Conservation (phyloP, 192 early-diverging fungal genomes). For the Geranomyces variabilis region DNA sequence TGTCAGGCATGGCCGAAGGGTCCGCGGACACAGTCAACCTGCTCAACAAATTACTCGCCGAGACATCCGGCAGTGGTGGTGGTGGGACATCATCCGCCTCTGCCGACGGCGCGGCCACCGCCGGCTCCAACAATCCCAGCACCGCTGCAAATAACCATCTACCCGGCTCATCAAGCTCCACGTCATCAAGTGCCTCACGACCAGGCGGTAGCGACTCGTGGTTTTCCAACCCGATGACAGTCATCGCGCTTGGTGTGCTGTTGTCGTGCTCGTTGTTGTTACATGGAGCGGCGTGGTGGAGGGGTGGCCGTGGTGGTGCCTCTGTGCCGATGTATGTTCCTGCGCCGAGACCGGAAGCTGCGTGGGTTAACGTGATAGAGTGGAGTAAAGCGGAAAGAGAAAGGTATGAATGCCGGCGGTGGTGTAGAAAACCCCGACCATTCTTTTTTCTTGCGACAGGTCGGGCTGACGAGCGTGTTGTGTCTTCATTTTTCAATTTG, state of each 20-base stretch:
- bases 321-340: neutral
- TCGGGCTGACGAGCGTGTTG: too few species aligned
- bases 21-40: constrained; percentile 46
- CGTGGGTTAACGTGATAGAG: neutral
- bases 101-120: neutral
- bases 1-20: constrained; percentile 62
- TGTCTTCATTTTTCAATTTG: too few species aligned
- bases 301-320: neutral
- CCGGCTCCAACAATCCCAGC: neutral
- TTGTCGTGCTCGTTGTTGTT: constrained; percentile 4
- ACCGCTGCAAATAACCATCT: too few species aligned
- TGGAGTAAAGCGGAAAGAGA: constrained; percentile 3
- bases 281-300: constrained; percentile 5
- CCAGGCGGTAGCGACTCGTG: neutral
- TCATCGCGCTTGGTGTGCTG: constrained; percentile 4
- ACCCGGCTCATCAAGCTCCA: too few species aligned
- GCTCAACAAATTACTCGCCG: constrained; percentile 37
- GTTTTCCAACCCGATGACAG: neutral
- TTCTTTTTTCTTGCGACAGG: too few species aligned
- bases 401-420: too few species aligned
- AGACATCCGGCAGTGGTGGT: neutral
- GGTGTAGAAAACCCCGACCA: too few species aligned
- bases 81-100: neutral
- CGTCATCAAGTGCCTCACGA: too few species aligned
- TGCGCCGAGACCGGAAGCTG: neutral